Percentiles rank a stretch among this genome's conserved stretches.
Conservation (phyloP, 225 moss, liverwort and hornwort species). For the Polytrichum formosum region DNA sequence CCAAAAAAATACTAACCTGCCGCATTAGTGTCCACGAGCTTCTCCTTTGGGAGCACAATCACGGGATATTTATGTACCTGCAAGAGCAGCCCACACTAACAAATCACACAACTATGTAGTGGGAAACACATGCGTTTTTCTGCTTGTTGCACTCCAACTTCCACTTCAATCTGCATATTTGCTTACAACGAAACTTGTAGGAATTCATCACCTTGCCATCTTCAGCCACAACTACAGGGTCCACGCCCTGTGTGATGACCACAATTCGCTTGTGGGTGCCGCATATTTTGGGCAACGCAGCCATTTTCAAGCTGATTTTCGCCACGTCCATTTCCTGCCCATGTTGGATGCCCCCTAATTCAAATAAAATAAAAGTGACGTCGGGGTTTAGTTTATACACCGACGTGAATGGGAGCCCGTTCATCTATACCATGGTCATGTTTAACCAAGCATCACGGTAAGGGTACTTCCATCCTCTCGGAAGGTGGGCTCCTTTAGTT, state of each 20-base stretch:
- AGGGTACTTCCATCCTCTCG: no score
- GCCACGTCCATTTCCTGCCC: constrained; percentile 60
- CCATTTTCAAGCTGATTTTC: constrained; percentile 76
- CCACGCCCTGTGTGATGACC: constrained; percentile 85
- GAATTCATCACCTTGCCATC: constrained; percentile 53
- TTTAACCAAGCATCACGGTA: no score
- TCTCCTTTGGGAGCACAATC: constrained; percentile 57
- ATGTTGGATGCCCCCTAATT: no score
- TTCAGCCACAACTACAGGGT: constrained; percentile 74
- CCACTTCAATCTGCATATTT: constrained; percentile 21
- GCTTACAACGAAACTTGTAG: constrained; percentile 10
- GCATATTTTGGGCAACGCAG: constrained; percentile 64
- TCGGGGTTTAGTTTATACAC: no score
- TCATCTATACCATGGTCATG: no score
- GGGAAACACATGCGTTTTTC: not conserved
- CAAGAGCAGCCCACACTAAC: not conserved
- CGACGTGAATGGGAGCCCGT: no score
- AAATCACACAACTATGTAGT: not conserved
- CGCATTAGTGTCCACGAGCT: constrained; percentile 87
- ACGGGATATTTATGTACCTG: constrained; percentile 64
- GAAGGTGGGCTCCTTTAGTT: no score
- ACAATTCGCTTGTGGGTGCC: constrained; percentile 85
- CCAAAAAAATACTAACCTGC: constrained; percentile 23
- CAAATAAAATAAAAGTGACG: no score
- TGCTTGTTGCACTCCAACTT: constrained; percentile 12